Percentiles rank a stretch among this genome's conserved stretches.
These are phyloP conservation scores for bread wheat (Triticum aestivum) DNA, from an alignment of 176 grass and related monocot genomes.

Conservation along the genomic window IWGSC_CS_RefSeq_v2.1 NC_057802.1:5443614-5444113, in stretches of 20 bases:
- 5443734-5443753: neutral
- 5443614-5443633: neutral
- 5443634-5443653: neutral
- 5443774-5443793: neutral
- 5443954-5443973: neutral
- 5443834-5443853: neutral
- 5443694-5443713: neutral
- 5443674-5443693: neutral
- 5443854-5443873: neutral
- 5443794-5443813: neutral
- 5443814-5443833: neutral
- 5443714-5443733: neutral
- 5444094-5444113: no score
- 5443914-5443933: neutral
- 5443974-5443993: neutral
- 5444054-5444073: no score
- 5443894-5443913: neutral
- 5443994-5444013: no score
- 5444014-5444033: no score
- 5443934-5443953: neutral
- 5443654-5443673: neutral
- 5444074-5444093: no score
- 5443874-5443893: neutral
- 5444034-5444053: no score
- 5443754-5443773: neutral